Evolutionary conservation across 805 yeast species (phyloP).

Genomic region (Pichia exigua): DNA sequence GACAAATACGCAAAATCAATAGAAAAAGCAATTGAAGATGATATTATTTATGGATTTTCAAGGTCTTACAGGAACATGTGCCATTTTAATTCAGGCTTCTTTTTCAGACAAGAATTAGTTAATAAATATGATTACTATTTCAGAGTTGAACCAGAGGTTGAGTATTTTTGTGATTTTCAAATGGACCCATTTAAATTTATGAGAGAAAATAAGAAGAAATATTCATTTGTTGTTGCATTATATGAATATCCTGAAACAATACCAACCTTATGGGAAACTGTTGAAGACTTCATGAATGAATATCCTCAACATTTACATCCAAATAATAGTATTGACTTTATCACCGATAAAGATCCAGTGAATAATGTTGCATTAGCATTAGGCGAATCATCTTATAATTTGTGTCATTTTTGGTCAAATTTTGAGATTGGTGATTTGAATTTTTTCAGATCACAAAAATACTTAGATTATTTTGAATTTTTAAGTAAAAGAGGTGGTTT

Average conservation of each 20-base stretch:
- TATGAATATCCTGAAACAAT: conserved; percentile 81
- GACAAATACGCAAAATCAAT: conserved; percentile 42
- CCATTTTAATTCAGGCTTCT: conserved; percentile 85
- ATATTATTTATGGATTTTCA: conserved; percentile 58
- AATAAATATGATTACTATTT: conserved; percentile 80
- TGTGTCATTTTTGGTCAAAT: conserved; percentile 86
- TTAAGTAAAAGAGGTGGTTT: conserved; percentile 68
- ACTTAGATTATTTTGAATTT: conserved; percentile 51
- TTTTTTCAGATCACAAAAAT: conserved; percentile 61
- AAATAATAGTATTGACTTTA: conserved; percentile 52
- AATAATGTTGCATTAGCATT: conserved; percentile 31
- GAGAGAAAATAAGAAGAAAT: conserved; percentile 68
- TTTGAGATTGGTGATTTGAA: conserved; percentile 70
- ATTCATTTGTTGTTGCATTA: conserved; percentile 80
- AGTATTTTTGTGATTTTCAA: conserved; percentile 79
- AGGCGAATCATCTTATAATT: conserved; percentile 44
- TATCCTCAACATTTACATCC: conserved; percentile 58
- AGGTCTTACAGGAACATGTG: conserved; percentile 87
- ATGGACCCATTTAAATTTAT: conserved; percentile 82
- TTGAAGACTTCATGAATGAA: conserved; percentile 51
- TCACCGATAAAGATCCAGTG: conserved; percentile 45
- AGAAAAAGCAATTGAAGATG: conserved; percentile 34
- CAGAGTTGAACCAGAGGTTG: conserved; percentile 91
- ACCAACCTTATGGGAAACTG: conserved; percentile 74
- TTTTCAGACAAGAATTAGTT: conserved; percentile 70